phyloP scores from a whole-genome alignment of 441 rosid genomes.

The Syzygium malaccense region DNA sequence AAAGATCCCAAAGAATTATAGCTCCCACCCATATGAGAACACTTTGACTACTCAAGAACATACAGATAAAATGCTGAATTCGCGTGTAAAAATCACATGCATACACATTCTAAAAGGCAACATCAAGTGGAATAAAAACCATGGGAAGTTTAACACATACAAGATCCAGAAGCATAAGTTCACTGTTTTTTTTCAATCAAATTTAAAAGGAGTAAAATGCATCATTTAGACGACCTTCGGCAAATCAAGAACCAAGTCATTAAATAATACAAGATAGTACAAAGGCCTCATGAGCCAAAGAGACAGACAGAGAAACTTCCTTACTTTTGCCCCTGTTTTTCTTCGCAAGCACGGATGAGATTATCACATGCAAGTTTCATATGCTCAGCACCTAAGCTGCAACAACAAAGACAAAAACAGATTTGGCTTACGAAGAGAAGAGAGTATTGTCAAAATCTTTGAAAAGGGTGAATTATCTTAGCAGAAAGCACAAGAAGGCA shows the following conservation, averaged over 20 bases:
- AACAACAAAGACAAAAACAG: constrained; percentile 1
- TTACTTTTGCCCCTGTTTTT: constrained; percentile 23
- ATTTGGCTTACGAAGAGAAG: neutral
- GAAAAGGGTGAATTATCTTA: neutral
- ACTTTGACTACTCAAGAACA: neutral
- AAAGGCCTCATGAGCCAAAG: neutral
- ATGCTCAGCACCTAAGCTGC: constrained; percentile 38
- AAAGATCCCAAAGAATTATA: neutral
- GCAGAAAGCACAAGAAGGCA: neutral
- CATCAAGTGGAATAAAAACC: neutral
- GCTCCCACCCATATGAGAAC: neutral
- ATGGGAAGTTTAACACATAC: neutral
- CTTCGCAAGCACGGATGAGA: constrained; percentile 27
- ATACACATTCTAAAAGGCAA: neutral
- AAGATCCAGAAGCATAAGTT: neutral
- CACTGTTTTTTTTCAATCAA: neutral
- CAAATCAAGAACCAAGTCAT: neutral
- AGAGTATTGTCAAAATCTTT: neutral
- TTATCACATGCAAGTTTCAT: constrained; percentile 27
- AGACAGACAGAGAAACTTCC: neutral
- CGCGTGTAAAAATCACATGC: neutral
- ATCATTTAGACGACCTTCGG: neutral
- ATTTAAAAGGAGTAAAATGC: neutral
- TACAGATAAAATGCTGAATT: neutral
- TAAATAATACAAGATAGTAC: neutral